Conservation (phyloP, 129 eudicot species). For the Cynara cardunculus region DNA sequence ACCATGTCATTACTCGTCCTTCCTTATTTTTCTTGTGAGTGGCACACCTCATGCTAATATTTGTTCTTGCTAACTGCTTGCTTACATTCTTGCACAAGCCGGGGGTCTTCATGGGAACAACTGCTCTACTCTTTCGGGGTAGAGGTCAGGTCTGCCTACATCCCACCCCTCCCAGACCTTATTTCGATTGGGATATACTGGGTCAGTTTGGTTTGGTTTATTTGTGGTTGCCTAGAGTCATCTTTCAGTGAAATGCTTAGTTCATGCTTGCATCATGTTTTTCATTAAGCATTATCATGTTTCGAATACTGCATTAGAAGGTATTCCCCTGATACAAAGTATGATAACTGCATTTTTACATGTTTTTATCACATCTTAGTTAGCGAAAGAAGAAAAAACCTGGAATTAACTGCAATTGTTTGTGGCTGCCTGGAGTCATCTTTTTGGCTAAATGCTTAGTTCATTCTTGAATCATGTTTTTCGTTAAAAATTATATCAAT, state of each 20-base stretch:
- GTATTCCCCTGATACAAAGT: constrained; percentile 2
- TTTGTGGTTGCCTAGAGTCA: neutral
- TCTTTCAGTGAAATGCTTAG: neutral
- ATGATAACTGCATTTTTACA: neutral
- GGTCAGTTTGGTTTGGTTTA: neutral
- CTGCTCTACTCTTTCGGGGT: neutral
- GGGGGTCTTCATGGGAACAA: neutral
- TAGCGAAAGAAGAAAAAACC: neutral
- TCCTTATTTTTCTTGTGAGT: neutral
- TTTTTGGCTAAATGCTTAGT: neutral
- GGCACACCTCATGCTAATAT: neutral
- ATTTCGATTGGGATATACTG: neutral
- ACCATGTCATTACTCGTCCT: neutral
- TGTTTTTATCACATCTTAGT: neutral
- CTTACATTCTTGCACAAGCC: neutral
- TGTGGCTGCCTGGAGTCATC: neutral
- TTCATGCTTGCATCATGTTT: neutral
- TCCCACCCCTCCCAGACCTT: neutral
- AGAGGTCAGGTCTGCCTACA: neutral
- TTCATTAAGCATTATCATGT: neutral
- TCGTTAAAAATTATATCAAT: neutral
- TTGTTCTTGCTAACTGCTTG: neutral
- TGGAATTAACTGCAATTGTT: neutral
- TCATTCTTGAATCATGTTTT: neutral
- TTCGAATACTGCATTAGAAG: neutral